Evolutionary conservation across 1,284 basidiomycete species (phyloP), one percentile per base, ranked within the genome.

Genomic region (Serendipita sp.): DNA sequence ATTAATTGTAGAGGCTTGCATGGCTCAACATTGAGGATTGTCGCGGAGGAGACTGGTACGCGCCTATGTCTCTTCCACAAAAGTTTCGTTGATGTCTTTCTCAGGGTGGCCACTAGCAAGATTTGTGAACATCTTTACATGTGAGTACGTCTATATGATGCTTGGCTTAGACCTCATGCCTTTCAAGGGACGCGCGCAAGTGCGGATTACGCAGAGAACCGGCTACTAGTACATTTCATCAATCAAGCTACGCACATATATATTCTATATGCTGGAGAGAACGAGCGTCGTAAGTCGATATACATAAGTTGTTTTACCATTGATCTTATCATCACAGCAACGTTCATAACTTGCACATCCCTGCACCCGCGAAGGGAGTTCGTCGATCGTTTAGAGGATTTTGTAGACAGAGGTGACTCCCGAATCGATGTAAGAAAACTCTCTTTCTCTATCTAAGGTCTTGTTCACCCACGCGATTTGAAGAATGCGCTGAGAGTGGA

Each of bases 361-460:
- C 34, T 26, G 53, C 15, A 58, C 12, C 53, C 53, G 15, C 26
- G 34, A 22, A 22, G 32, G 8, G 32, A 58, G 15, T 35, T 58
- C n/a, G 32, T 32, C 22, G 32, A 30, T 10, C 26, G 53, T n/a
- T n/a, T 30, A 29, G 17, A 34, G 34, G 53, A 58, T 32, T 58
- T 58, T 58, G 53, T 58, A 10, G 53, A 58, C n/a, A 32, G 26
- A n/a, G 53, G 53, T n/a, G 53, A 58, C 34, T 58, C 53, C 17
- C 26, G 53, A 30, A 17, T 30, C 15, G 47, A 49, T n/a, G 47
- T 49, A 15, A 17, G 47, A 22, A 30, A 6, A n/a, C 5, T 49
- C 15, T 22, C 47, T n/a, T 8, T 5, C 13, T 41, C 5, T 49
- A 30, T 8, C 17, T 1, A 49, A 8, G 29, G 8, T 8, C 17